Evolutionary conservation across 768 basidiomycete species (phyloP).

Genomic region (Amanita thiersii): DNA sequence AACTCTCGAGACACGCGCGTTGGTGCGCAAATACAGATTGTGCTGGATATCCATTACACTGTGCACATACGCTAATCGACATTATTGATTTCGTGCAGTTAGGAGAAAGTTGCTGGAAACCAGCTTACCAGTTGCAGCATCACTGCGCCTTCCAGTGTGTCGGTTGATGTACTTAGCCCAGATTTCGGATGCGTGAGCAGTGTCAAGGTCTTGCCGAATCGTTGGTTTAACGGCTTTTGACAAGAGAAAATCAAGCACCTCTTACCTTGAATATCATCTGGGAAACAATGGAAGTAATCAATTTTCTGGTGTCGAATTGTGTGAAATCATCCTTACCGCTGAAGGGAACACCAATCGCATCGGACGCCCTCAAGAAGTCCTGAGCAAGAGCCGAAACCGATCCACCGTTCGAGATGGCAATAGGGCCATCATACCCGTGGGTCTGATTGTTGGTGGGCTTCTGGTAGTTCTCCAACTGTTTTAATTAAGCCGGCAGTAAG

Average conservation of each 20-base stretch:
- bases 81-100: background rate
- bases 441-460: conserved; percentile 60
- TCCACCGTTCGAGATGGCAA: conserved; percentile 66
- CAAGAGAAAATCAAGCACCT: too few relatives aligned
- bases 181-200: conserved; percentile 56
- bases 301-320: background rate
- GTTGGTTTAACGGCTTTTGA: too few relatives aligned
- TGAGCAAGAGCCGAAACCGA: conserved; percentile 55
- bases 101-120: background rate
- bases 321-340: conserved; percentile 37
- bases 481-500: too few relatives aligned
- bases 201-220: conserved; percentile 44
- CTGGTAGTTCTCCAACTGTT: conserved; percentile 75
- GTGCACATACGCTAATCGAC: conserved; percentile 61
- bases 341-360: conserved; percentile 54
- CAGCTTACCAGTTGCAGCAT: conserved; percentile 55
- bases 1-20: conserved; percentile 59
- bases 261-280: conserved; percentile 58
- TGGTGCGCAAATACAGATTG: conserved; percentile 60
- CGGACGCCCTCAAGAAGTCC: conserved; percentile 59
- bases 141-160: conserved; percentile 63
- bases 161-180: conserved; percentile 77
- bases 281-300: background rate
- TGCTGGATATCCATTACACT: conserved; percentile 61
- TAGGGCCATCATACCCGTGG: conserved; percentile 68